Evolutionary conservation across 2,329 filamentous ascomycete species (phyloP).

Genomic region (Botrytis elliptica): DNA sequence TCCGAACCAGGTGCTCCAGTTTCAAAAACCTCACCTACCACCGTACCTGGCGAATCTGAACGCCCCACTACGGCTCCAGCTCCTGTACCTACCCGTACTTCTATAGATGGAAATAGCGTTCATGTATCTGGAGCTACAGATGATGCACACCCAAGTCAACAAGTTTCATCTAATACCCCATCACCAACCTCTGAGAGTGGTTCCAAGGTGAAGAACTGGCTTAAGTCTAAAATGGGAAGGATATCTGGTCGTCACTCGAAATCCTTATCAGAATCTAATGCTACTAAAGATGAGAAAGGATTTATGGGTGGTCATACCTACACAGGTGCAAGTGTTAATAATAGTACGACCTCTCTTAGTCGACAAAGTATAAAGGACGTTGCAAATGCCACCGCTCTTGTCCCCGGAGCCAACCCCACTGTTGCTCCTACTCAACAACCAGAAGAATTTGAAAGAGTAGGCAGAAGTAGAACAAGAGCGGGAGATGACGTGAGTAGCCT

Average conservation of each 20-base stretch:
- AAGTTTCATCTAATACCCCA: constrained; percentile 29
- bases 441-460: not conserved
- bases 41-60: not conserved
- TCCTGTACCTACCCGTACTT: constrained; percentile 29
- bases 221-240: constrained; percentile 50
- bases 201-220: constrained; percentile 48
- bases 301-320: constrained; percentile 54
- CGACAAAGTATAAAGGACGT: constrained; percentile 7
- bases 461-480: not conserved
- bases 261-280: constrained; percentile 21
- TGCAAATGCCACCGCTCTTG: constrained; percentile 1
- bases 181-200: constrained; percentile 24
- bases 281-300: constrained; percentile 36
- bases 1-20: not conserved
- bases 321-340: constrained; percentile 45
- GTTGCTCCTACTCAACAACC: not conserved
- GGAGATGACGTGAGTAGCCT: constrained; percentile 9
- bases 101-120: constrained; percentile 32
- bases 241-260: constrained; percentile 39
- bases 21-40: not conserved
- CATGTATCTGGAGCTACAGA: constrained; percentile 31
- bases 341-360: constrained; percentile 41
- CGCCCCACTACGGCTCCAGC: constrained; percentile 21
- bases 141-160: constrained; percentile 27
- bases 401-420: not conserved